These are phyloP conservation scores for Aspergillus sclerotioniger DNA, from an alignment of 495 filamentous ascomycete species.

Conservation along the genomic window DNA sequence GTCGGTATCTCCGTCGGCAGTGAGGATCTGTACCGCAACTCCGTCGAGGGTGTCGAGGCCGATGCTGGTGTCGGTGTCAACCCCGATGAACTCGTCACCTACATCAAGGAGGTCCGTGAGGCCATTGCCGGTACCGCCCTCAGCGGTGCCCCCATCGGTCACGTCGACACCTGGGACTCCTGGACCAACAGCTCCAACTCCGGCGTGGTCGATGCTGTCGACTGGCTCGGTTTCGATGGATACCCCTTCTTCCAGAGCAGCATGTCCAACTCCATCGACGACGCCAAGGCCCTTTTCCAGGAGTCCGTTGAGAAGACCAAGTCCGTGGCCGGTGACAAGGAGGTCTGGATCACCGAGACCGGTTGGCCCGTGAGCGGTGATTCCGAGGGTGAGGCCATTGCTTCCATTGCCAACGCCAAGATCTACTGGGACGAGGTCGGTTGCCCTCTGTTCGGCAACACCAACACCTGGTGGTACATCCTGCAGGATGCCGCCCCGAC, in stretches of 20 bases:
- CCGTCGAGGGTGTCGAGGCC: slow-evolving; percentile 51
- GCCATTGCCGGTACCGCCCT: slow-evolving; percentile 59
- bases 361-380: slow-evolving; percentile 77
- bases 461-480: slow-evolving; percentile 74
- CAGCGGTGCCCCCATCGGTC: slow-evolving; percentile 61
- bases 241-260: slow-evolving; percentile 75
- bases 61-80: slow-evolving; percentile 56
- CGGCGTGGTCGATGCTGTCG: slow-evolving; percentile 63
- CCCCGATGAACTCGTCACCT: slow-evolving; percentile 57
- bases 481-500: slow-evolving; percentile 60
- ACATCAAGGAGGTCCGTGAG: slow-evolving; percentile 63
- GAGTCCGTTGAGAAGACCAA: slow-evolving; percentile 59
- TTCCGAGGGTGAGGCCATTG: slow-evolving; percentile 57
- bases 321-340: slow-evolving; percentile 59
- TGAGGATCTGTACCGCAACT: slow-evolving; percentile 86
- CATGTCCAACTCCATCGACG: slow-evolving; percentile 61
- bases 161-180: slow-evolving; percentile 91
- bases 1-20: slow-evolving; percentile 87
- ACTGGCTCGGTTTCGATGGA: slow-evolving; percentile 77
- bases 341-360: slow-evolving; percentile 88
- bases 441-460: slow-evolving; percentile 65
- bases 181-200: slow-evolving; percentile 74
- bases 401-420: slow-evolving; percentile 68
- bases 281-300: slow-evolving; percentile 61
- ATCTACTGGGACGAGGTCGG: slow-evolving; percentile 76